Conservation (phyloP, 2,329 filamentous ascomycete species). For the Fusarium scirpi region DNA sequence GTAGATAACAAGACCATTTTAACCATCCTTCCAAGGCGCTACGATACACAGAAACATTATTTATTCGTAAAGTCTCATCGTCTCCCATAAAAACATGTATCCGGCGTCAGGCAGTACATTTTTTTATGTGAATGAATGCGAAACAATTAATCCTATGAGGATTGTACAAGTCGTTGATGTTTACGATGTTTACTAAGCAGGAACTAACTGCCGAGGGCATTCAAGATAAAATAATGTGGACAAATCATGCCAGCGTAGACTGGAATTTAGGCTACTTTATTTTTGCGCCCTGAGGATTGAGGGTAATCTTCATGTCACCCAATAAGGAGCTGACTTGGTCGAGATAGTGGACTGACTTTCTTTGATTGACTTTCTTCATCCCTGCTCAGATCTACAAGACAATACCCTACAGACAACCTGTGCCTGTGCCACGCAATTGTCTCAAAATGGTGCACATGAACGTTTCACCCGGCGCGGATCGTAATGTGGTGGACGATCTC, state of each 20-base stretch:
- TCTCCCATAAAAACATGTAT: background rate
- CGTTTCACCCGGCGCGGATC: conserved; percentile 40
- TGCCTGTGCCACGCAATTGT: conserved; percentile 41
- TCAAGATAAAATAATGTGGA: background rate
- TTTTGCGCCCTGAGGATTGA: background rate
- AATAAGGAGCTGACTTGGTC: background rate
- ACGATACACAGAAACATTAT: background rate
- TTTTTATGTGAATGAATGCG: background rate
- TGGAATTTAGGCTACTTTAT: background rate
- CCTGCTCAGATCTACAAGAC: conserved; percentile 8
- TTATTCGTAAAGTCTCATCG: background rate
- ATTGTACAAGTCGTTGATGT: background rate
- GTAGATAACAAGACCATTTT: background rate
- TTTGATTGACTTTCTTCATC: background rate
- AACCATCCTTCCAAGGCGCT: background rate
- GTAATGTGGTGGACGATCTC: conserved; percentile 31
- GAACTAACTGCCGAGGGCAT: background rate
- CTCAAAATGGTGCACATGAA: conserved; percentile 29
- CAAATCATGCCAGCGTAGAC: background rate
- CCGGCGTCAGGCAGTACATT: too few species aligned
- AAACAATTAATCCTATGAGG: background rate
- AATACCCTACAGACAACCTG: conserved; percentile 19
- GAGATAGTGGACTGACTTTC: background rate
- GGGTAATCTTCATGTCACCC: background rate
- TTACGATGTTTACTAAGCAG: background rate